phyloP scores from a whole-genome alignment of 371 early-diverging fungal genomes.

The Parasitella parasitica region DNA sequence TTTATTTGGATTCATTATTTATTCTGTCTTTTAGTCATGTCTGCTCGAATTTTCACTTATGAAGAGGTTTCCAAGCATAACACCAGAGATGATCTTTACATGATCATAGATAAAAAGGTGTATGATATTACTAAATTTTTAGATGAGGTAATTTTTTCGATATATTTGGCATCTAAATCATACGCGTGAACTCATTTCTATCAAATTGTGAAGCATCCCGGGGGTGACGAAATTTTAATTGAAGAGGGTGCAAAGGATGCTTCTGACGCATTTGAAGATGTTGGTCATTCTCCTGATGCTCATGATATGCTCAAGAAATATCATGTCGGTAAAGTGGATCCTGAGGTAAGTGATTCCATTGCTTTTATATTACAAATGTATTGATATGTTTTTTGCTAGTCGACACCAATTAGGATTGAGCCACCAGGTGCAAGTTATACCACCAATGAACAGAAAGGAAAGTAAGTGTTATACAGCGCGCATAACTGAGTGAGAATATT shows the following conservation, averaged over 20 bases:
- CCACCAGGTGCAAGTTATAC: background rate
- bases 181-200: background rate
- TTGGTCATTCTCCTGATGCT: slow-evolving; percentile 94
- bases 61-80: slow-evolving; percentile 64
- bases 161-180: background rate
- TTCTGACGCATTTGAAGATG: slow-evolving; percentile 92
- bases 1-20: background rate
- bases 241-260: slow-evolving; percentile 85
- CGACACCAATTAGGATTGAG: slow-evolving; percentile 24
- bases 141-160: slow-evolving; percentile 52
- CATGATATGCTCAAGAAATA: slow-evolving; percentile 72
- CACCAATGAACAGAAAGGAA: slow-evolving; percentile 29
- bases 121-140: slow-evolving; percentile 82
- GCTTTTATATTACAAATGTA: background rate
- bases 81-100: slow-evolving; percentile 58
- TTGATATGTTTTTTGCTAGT: background rate
- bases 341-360: slow-evolving; percentile 40
- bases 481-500: background rate
- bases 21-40: slow-evolving; percentile 8
- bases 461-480: slow-evolving; percentile 26
- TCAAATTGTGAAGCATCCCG: slow-evolving; percentile 67
- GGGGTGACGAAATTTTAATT: slow-evolving; percentile 78
- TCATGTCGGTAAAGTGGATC: slow-evolving; percentile 72
- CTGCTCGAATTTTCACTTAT: slow-evolving; percentile 40
- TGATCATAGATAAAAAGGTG: slow-evolving; percentile 78